These are phyloP conservation scores for Kuraishia cidri DNA, from an alignment of 805 yeast species.

Conservation along the genomic window DNA sequence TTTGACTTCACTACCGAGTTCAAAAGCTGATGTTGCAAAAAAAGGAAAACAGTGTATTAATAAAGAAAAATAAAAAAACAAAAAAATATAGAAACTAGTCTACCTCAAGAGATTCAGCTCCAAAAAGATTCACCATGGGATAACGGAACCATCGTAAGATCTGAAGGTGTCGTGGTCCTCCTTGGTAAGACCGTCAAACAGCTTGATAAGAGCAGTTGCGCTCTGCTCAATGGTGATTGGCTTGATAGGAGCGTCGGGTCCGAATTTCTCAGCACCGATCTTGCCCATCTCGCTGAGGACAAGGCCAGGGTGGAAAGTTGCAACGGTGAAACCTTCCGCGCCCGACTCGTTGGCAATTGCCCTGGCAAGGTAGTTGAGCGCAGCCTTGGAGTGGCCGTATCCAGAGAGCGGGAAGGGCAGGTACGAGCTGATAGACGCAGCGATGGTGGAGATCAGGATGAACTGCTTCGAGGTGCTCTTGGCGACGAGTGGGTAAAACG, in stretches of 20 bases:
- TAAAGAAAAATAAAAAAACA: too few relatives aligned
- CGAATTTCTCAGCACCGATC: neutral
- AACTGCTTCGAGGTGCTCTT: slow-evolving; percentile 13
- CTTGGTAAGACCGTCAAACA: neutral
- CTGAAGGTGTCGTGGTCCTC: slow-evolving; percentile 1
- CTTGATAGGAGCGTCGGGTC: too few relatives aligned
- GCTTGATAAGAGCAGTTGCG: slow-evolving; percentile 4
- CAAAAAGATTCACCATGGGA: slow-evolving; percentile 1
- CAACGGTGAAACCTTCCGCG: slow-evolving; percentile 15
- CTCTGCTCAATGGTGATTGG: slow-evolving; percentile 17
- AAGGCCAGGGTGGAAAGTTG: slow-evolving; percentile 28
- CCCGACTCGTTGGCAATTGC: slow-evolving; percentile 15
- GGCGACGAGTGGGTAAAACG: slow-evolving; percentile 9
- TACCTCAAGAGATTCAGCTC: too few relatives aligned
- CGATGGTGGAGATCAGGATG: slow-evolving; percentile 16
- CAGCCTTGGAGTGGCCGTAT: slow-evolving; percentile 28
- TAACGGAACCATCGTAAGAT: neutral
- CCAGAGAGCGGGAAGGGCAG: slow-evolving; percentile 12
- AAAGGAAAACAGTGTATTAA: too few relatives aligned
- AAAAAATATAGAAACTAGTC: too few relatives aligned
- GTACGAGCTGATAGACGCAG: slow-evolving; percentile 13
- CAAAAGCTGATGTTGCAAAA: too few relatives aligned
- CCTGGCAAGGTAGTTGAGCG: slow-evolving; percentile 20
- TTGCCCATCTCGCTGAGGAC: slow-evolving; percentile 23
- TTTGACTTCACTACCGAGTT: too few relatives aligned